phyloP scores from a whole-genome alignment of 1,284 basidiomycete genomes.

The Gymnopus androsaceus region DNA sequence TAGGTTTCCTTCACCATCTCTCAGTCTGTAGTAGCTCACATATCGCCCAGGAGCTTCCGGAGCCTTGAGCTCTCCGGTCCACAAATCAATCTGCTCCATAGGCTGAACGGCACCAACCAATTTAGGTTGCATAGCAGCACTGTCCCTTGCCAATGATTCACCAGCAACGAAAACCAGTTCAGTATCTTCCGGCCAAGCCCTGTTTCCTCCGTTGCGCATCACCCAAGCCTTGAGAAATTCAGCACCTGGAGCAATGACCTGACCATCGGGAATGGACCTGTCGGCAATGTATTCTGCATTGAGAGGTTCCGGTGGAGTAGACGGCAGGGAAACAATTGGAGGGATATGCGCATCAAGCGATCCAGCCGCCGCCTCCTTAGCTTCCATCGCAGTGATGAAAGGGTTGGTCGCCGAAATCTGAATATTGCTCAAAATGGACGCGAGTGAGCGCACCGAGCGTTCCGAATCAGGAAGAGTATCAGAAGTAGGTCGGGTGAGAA shows the following conservation, averaged over 20 bases:
- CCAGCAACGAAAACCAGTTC: constrained; percentile 72
- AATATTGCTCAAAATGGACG: constrained; percentile 25
- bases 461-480: neutral
- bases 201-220: constrained; percentile 63
- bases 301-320: neutral
- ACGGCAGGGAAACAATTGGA: constrained; percentile 3
- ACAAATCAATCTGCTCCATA: constrained; percentile 63
- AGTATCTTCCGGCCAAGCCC: constrained; percentile 70
- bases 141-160: constrained; percentile 44
- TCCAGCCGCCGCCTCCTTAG: neutral
- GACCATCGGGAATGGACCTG: constrained; percentile 73
- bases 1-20: constrained; percentile 53
- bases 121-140: constrained; percentile 28
- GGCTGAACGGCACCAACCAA: constrained; percentile 55
- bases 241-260: constrained; percentile 78
- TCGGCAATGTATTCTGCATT: constrained; percentile 63
- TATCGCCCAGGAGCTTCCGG: constrained; percentile 74
- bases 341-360: neutral
- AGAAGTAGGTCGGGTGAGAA: constrained; percentile 29
- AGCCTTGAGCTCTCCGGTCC: constrained; percentile 78
- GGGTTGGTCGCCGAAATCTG: neutral
- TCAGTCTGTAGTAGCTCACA: constrained; percentile 74
- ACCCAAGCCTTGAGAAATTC: constrained; percentile 84
- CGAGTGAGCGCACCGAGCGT: constrained; percentile 27
- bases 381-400: neutral